Base-by-base conservation (phyloP, 75 land plant species). In the Cunninghamia lanceolata region DNA sequence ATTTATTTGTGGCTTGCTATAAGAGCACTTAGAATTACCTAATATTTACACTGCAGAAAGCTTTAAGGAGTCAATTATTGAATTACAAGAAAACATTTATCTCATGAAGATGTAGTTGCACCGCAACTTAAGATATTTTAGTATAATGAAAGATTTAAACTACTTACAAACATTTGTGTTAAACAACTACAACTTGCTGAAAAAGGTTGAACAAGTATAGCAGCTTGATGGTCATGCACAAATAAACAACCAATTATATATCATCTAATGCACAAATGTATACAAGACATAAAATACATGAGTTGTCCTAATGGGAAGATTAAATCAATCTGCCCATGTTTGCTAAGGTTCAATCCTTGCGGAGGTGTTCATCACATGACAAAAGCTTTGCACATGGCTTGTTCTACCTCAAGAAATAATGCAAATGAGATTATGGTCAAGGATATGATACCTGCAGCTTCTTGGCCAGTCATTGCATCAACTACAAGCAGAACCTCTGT, bases 401-500 rank as follows among this genome's bases (percentile, higher is more conserved):
- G 82, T 79, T 43, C 25, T 79, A 79, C 50, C 82, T 79, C 21
- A 43, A 43, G 2, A 79, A 79, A 28, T 21, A 7, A 79, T 79
- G 28, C 43, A 79, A 43, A n/a, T 2, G 82, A 28, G 13, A 79
- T 28, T 83, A 28, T 28, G 34, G 36, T 46, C 53, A 36, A 13
- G 25, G 32, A 82, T 13, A 84, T 54, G 38, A 84, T 87, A 98
- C 99, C 95, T 83, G 99, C 99, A 89, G 99, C 99, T 90, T 98
- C 99, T 92, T 98, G 99, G 19, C 99, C 99, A 84, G 99, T 98
- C 99, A 98, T 98, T 54, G 99, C 99, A 94, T 98, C 99, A 71
- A 98, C 99, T 79, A 98, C 99, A 47, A 98, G 93, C 79, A 98
- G 85, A 88, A 97, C 96, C 88, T 98, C 99, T 11, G 96, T 94